Evolutionary conservation across 495 filamentous ascomycete genomes (phyloP).

Genomic region (Polyplosphaeria fusca): DNA sequence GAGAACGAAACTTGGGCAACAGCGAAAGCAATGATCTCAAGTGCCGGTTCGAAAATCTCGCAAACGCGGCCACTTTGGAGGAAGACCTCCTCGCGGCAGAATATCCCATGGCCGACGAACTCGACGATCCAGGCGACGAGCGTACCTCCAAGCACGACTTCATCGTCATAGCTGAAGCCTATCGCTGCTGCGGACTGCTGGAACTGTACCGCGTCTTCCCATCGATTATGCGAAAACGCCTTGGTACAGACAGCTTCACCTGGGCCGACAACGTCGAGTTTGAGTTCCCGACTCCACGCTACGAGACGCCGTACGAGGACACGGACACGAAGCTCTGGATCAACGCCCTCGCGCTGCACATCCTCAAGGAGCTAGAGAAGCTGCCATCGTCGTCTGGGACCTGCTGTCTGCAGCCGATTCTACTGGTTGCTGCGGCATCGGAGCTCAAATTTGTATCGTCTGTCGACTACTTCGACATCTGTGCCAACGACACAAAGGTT

Average conservation of each 20-base stretch:
- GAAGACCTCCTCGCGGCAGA: slow-evolving; percentile 51
- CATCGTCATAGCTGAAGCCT: slow-evolving; percentile 56
- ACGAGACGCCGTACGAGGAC: slow-evolving; percentile 23
- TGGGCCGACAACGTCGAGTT: slow-evolving; percentile 22
- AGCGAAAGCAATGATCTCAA: not conserved
- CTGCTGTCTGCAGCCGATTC: slow-evolving; percentile 53
- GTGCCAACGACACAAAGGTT: slow-evolving; percentile 50
- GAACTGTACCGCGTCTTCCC: slow-evolving; percentile 57
- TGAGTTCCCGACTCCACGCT: slow-evolving; percentile 25
- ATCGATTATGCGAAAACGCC: slow-evolving; percentile 47
- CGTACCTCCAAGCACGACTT: slow-evolving; percentile 57
- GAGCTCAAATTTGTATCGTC: slow-evolving; percentile 47
- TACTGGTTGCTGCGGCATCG: slow-evolving; percentile 51
- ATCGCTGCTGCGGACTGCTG: slow-evolving; percentile 54
- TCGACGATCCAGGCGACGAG: slow-evolving; percentile 54
- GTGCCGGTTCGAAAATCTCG: slow-evolving; percentile 38
- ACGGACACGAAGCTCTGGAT: slow-evolving; percentile 47
- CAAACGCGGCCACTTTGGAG: slow-evolving; percentile 50
- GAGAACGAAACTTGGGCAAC: slow-evolving; percentile 42
- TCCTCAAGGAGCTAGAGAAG: slow-evolving; percentile 49
- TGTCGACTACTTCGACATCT: slow-evolving; percentile 36
- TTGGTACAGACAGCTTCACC: slow-evolving; percentile 36
- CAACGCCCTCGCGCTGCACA: slow-evolving; percentile 53
- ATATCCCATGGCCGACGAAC: slow-evolving; percentile 49
- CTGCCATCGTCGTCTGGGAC: slow-evolving; percentile 55